Evolutionary conservation across 805 yeast species (phyloP).

Genomic region (Candida coleopterorum): DNA sequence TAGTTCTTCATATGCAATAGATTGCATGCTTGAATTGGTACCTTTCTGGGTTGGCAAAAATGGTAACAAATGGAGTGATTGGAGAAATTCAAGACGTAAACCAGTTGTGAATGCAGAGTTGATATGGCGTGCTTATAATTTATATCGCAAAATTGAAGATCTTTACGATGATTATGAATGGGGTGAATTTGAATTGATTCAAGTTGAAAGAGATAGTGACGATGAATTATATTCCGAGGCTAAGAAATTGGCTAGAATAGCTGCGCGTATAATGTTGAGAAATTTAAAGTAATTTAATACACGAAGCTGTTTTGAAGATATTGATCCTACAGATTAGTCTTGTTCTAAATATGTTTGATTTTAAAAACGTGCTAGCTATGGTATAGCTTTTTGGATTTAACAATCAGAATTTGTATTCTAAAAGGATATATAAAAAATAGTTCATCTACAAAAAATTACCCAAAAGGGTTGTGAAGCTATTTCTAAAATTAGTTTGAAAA

Average conservation of each 20-base stretch:
- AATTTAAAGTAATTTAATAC: too few relatives aligned
- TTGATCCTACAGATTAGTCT: too few relatives aligned
- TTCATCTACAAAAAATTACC: too few relatives aligned
- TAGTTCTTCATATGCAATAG: slow-evolving; percentile 17
- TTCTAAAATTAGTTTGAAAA: too few relatives aligned
- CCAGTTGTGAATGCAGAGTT: slow-evolving; percentile 43
- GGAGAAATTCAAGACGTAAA: neutral
- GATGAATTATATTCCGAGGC: slow-evolving; percentile 70
- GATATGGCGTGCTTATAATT: slow-evolving; percentile 45
- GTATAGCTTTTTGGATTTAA: too few relatives aligned
- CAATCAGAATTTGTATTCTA: too few relatives aligned
- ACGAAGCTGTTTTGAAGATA: too few relatives aligned
- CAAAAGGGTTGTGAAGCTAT: too few relatives aligned
- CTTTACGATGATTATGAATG: slow-evolving; percentile 29
- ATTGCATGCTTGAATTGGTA: neutral
- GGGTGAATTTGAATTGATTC: slow-evolving; percentile 41
- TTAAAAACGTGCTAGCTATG: too few relatives aligned
- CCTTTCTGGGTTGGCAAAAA: neutral
- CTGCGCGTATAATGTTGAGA: slow-evolving; percentile 23
- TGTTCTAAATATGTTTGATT: too few relatives aligned
- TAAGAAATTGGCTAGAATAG: slow-evolving; percentile 66
- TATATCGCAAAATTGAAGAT: slow-evolving; percentile 27
- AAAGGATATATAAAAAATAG: too few relatives aligned
- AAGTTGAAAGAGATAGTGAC: slow-evolving; percentile 75
- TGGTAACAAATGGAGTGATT: neutral